These are phyloP conservation scores for Cladosporium sp. DNA, from an alignment of 2,329 filamentous ascomycete species.

Conservation along the genomic window DNA sequence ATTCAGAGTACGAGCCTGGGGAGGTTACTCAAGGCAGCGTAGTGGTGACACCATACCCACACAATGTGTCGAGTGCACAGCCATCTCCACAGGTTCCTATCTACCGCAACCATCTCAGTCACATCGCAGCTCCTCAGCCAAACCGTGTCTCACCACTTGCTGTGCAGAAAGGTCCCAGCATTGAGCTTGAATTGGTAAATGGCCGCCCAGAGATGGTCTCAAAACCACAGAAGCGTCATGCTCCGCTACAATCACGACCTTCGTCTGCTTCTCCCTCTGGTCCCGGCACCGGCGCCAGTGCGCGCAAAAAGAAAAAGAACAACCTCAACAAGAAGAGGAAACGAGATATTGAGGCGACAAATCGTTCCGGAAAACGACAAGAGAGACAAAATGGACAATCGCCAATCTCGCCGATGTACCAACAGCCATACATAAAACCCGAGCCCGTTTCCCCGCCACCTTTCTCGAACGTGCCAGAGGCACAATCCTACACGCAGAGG, in stretches of 20 bases:
- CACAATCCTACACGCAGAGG: constrained; percentile 39
- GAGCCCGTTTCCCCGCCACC: constrained; percentile 63
- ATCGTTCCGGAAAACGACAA: constrained; percentile 28
- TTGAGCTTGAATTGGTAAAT: constrained; percentile 50
- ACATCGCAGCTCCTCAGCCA: constrained; percentile 73
- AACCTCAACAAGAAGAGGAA: constrained; percentile 39
- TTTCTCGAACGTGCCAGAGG: constrained; percentile 45
- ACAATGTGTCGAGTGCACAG: constrained; percentile 28
- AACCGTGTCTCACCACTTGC: constrained; percentile 65
- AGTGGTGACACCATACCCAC: constrained; percentile 13
- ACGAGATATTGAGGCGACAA: constrained; percentile 29
- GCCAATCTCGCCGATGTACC: constrained; percentile 33
- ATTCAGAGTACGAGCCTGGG: constrained; percentile 40
- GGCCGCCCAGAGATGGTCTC: constrained; percentile 36
- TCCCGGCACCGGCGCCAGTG: constrained; percentile 21
- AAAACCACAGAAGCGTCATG: constrained; percentile 26
- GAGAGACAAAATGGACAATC: constrained; percentile 39
- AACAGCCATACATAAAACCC: constrained; percentile 59
- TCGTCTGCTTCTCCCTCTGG: constrained; percentile 33
- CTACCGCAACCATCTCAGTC: constrained; percentile 62
- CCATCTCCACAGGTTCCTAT: constrained; percentile 57
- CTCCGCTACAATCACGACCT: constrained; percentile 25
- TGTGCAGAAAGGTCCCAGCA: constrained; percentile 49
- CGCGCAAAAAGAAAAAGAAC: constrained; percentile 35
- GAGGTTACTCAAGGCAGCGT: constrained; percentile 34